A percentile compares a stretch with the other conserved stretches of the same genome.
Conservation (phyloP, 306 rosid genomes). For the Myrica gale region DNA sequence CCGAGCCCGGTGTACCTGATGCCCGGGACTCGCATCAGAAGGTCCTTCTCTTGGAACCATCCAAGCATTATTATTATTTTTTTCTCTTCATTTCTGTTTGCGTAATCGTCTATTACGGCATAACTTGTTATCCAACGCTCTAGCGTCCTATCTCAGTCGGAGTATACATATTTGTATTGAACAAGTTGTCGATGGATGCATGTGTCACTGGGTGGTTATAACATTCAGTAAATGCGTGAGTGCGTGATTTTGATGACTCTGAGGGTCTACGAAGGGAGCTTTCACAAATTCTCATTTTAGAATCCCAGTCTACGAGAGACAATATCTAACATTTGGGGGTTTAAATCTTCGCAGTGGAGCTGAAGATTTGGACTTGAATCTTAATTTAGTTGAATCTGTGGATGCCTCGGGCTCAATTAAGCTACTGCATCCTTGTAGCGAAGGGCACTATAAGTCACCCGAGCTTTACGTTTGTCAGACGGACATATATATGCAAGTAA, state of each 20-base stretch:
- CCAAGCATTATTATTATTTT: not conserved
- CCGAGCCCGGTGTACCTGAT: constrained; percentile 1
- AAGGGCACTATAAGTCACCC: not conserved
- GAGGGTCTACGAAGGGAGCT: not conserved
- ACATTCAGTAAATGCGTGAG: not conserved
- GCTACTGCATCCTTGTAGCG: not conserved
- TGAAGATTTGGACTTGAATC: not conserved
- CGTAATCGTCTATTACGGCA: not conserved
- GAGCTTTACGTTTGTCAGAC: not conserved
- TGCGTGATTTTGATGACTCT: not conserved
- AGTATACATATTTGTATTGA: not conserved
- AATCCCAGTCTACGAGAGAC: constrained; percentile 1
- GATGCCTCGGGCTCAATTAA: too few relatives aligned
- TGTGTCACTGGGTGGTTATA: not conserved
- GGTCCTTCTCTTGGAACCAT: constrained; percentile 14
- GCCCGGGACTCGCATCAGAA: constrained; percentile 25
- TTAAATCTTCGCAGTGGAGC: not conserved
- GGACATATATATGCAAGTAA: not conserved
- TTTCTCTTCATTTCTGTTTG: not conserved
- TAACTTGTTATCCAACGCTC: not conserved
- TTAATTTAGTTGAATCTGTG: not conserved
- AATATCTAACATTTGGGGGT: not conserved
- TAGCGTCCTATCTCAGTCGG: not conserved
- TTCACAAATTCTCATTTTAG: not conserved
- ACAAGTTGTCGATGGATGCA: not conserved